Conservation (phyloP, 345 rosid genomes). For the Hevea brasiliensis region DNA sequence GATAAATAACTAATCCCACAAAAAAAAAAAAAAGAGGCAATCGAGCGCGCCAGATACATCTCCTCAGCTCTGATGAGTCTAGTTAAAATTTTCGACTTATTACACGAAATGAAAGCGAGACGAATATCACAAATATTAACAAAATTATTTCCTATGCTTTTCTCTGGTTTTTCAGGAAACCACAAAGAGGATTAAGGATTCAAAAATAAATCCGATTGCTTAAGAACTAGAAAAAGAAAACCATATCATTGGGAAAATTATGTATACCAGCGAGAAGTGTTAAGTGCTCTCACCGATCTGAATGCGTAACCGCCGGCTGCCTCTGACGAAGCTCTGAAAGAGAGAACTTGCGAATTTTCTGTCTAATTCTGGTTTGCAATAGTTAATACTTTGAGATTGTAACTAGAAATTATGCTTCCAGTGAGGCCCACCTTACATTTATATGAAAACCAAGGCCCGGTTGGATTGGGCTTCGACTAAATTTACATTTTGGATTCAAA, state of each 20-base stretch:
- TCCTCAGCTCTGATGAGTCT: not conserved
- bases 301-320: conserved; percentile 37
- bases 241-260: not conserved
- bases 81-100: not conserved
- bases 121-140: not conserved
- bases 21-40: not conserved
- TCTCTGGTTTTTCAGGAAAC: not conserved
- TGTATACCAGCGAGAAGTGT: not conserved
- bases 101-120: not conserved
- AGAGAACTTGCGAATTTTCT: conserved; percentile 1
- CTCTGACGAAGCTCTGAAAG: conserved; percentile 17
- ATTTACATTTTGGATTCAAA: no score
- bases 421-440: no score
- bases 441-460: no score
- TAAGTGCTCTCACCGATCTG: conserved; percentile 37
- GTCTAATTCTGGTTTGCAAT: not conserved
- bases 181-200: not conserved
- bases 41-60: not conserved
- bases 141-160: not conserved
- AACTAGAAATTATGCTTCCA: no score
- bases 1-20: not conserved
- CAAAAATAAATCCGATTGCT: not conserved
- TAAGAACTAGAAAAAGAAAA: not conserved
- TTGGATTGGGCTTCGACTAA: no score
- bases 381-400: no score